Base-by-base conservation (phyloP, 1,284 basidiomycete genomes). In the Fistulinella cinereoalba region DNA sequence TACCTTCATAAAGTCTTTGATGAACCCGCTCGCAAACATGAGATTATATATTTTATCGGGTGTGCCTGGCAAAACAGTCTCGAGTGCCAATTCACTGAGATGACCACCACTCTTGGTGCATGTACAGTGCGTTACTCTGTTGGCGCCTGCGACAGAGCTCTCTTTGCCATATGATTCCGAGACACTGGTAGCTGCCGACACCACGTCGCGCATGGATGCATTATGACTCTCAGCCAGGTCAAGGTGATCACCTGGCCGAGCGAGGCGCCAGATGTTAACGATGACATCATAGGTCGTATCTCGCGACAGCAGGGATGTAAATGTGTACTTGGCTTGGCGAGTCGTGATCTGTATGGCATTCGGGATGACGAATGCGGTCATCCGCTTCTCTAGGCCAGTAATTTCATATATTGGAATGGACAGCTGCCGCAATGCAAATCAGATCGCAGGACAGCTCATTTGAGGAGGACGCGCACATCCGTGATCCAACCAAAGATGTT, bases 401-500 rank as follows among this genome's bases (percentile, higher is more conserved):
- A 99, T 88, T 56, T 98, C 94, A 60, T 85, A 82, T 56, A 98
- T 97, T 4, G 96, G 89, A 49, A 99, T 83, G 33, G 87, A 85
- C 52, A 97, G 77, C 92, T 96, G 68, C 37, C 46, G 21, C 16
- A 33, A 37, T 47, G 15, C 5, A 33, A 34, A 34, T 58, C 39
- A 56, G 49, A 40, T 15, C n/a, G 28, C 8, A 28, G 41, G 21
- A 45, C 41, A 33, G 25, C 25, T 23, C 15, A 23, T 44, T 24
- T 15, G 15, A 36, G 24, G 19, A 3, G 11, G 23, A 19, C 5
- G 75, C 90, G 68, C 64, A 94, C 92, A 62, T 97, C 88, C 16
- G 95, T 98, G 47, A 97, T 88, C 96, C 96, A 99, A 37, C 96
- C 96, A 68, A 99, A 97, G 44, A 99, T 97, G 66, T 97, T 99